Evolutionary conservation across 2,329 filamentous ascomycete genomes (phyloP), one percentile per base, ranked within the genome.

Genomic region (Botryosphaeria dothidea): DNA sequence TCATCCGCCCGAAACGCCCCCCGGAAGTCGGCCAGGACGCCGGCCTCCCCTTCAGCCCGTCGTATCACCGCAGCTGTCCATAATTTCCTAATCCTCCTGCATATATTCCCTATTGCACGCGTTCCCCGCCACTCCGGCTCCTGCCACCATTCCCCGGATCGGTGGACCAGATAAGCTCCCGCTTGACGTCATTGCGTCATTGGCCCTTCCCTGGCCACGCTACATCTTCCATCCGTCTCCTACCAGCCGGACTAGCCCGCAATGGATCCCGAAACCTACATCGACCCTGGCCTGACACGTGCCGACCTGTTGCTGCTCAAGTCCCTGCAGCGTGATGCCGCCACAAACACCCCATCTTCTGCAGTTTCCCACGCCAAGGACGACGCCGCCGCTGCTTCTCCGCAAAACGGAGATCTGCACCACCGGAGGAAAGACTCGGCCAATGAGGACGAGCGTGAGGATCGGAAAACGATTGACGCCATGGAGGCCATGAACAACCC

Each of bases 401-500:
- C 23, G 36, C 52, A 65, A 38, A 58, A 58, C 38, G 36, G 66
- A 25, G 25, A 31, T 49, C 31, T 51, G 29, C 58, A 41, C 31
- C 29, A 34, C n/a, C 57, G 31, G 27, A 62, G 45, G 5, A 46
- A 51, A 7, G 58, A 62, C 29, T 51, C 58, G 11, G 45, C 46
- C 36, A 63, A 31, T 43, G n/a, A 25, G 27, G 34, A 46, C 23
- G 51, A 54, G 9, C 19, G 48, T 27, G 51, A 58, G 7, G 38
- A 74, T 62, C 71, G 74, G 64, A 76, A 38, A 4, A 60, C 79
- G 11, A 78, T 85, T 60, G 71, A 78, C 17, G 76, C 75, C n/a
- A 72, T 86, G 56, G 77, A 81, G 67, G 77, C 78, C 27, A 72
- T 84, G 54, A 87, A 86, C 70, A 75, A 86, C 68, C 79, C 81